Evolutionary conservation across 768 basidiomycete species (phyloP).

Genomic region (Mycena maculata): DNA sequence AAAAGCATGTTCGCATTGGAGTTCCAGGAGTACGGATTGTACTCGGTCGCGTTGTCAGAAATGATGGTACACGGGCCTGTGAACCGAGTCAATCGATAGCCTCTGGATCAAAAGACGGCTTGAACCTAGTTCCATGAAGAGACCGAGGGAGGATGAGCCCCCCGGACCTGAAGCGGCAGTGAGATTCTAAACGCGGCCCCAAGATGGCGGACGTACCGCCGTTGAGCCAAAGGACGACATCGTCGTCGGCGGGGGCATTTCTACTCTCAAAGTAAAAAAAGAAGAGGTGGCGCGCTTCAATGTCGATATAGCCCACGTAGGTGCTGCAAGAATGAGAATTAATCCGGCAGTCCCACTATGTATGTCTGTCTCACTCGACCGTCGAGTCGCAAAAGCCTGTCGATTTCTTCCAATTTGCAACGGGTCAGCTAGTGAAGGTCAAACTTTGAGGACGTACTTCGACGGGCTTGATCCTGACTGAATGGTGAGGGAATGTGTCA

Average conservation of each 20-base stretch:
- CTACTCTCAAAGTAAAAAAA: constrained; percentile 69
- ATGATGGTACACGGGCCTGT: constrained; percentile 60
- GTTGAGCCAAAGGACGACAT: constrained; percentile 57
- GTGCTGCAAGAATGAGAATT: constrained; percentile 37
- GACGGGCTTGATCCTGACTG: constrained; percentile 17
- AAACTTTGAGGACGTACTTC: background rate
- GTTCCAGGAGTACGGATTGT: constrained; percentile 62
- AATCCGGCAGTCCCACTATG: background rate
- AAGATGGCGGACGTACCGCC: constrained; percentile 43
- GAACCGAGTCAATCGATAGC: background rate
- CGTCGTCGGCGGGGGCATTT: constrained; percentile 50
- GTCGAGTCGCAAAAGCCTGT: constrained; percentile 19
- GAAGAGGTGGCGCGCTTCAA: constrained; percentile 59
- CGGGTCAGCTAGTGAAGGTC: no score
- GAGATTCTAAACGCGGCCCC: background rate
- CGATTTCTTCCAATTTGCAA: background rate
- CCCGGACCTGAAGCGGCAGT: constrained; percentile 35
- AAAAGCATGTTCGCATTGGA: constrained; percentile 59
- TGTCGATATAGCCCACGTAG: constrained; percentile 62
- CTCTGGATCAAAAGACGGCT: background rate
- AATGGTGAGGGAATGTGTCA: constrained; percentile 20
- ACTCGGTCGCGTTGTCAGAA: constrained; percentile 52
- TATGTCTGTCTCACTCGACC: constrained; percentile 13
- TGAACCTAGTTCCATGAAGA: constrained; percentile 65
- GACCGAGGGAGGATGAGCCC: constrained; percentile 50